Evolutionary conservation across 441 rosid species (phyloP).

Genomic region (Geranium incanum): DNA sequence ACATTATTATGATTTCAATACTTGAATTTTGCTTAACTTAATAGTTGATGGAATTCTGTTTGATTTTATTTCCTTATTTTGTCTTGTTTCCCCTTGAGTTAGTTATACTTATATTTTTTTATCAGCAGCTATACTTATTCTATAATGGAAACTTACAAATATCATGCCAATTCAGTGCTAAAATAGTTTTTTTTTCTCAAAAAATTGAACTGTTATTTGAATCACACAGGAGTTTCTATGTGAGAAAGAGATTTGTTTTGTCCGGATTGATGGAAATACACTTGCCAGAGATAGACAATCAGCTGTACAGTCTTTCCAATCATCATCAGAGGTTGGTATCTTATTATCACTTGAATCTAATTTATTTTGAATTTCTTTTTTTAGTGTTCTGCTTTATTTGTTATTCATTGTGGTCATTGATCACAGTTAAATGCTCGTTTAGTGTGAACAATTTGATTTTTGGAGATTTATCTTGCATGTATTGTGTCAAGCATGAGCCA

Average conservation of each 20-base stretch:
- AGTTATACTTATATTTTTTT: too few relatives aligned
- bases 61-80: neutral
- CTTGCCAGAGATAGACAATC: conserved; percentile 79
- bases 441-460: neutral
- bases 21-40: too few relatives aligned
- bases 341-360: conserved; percentile 15
- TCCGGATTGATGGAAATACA: conserved; percentile 92
- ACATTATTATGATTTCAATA: too few relatives aligned
- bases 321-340: conserved; percentile 52
- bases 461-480: neutral
- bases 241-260: conserved; percentile 72
- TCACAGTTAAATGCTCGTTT: neutral
- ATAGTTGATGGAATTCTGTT: too few relatives aligned
- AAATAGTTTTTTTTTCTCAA: neutral
- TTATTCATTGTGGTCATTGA: neutral
- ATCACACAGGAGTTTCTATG: conserved; percentile 63
- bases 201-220: neutral
- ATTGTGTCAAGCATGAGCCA: neutral
- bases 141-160: neutral
- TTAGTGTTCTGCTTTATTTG: neutral
- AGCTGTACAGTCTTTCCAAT: conserved; percentile 68
- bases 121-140: neutral
- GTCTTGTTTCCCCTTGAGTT: neutral
- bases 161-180: neutral
- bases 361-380: neutral